phyloP scores from a whole-genome alignment of 805 yeast genomes.

The Schwanniomyces vanrijiae region DNA sequence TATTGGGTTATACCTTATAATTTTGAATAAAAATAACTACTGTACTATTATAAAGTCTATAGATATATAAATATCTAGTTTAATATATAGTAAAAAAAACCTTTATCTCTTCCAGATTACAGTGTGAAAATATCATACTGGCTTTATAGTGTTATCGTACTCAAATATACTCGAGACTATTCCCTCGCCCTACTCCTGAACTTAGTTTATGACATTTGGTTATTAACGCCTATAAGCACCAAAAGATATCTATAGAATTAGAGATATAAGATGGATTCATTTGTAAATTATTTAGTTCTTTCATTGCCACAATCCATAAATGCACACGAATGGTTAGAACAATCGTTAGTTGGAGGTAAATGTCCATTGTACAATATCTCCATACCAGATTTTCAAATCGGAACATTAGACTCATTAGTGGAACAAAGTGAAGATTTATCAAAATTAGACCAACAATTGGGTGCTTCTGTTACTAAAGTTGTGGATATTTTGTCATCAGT shows the following conservation, averaged over 20 bases:
- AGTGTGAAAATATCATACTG: not conserved
- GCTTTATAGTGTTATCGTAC: not conserved
- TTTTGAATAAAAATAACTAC: too few relatives aligned
- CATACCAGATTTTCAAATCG: conserved; percentile 87
- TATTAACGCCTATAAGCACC: not conserved
- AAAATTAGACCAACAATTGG: conserved; percentile 79
- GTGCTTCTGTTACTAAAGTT: conserved; percentile 66
- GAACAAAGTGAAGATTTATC: conserved; percentile 86
- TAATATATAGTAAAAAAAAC: too few relatives aligned
- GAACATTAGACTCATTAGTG: conserved; percentile 89
- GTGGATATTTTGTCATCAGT: conserved; percentile 65
- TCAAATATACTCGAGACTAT: conserved; percentile 1
- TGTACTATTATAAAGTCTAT: too few relatives aligned
- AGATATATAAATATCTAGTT: too few relatives aligned
- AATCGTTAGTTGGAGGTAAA: conserved; percentile 55
- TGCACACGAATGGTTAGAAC: conserved; percentile 54
- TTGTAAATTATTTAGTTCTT: conserved; percentile 51
- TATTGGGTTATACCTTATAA: too few relatives aligned
- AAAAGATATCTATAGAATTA: not conserved
- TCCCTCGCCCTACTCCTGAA: conserved; percentile 4
- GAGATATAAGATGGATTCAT: conserved; percentile 24
- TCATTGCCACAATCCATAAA: conserved; percentile 58
- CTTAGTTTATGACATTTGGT: not conserved
- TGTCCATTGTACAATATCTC: conserved; percentile 56
- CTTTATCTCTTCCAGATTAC: not conserved